Evolutionary conservation across 1,139 yeast species (phyloP), one percentile per base, ranked within the genome.

Genomic region (Sugiyamaella sp.): DNA sequence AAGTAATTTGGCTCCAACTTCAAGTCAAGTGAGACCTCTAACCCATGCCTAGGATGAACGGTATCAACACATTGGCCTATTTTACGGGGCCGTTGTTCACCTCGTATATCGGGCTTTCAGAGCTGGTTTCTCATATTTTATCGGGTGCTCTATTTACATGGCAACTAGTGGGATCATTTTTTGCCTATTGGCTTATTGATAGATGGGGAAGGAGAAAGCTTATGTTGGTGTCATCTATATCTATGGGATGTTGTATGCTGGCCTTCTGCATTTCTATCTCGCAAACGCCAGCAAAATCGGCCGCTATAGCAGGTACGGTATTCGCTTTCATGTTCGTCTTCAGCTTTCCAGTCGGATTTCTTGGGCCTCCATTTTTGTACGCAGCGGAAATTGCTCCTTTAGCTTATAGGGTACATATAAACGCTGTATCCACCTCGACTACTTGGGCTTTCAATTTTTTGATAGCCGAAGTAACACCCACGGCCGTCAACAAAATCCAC

Each of bases 331-430:
- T 38, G 20, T 50, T 40, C 19, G n/a, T 37, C 6, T 47, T 47
- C 35, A 38, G 29, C 44, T 51, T 51, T 29, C 53, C 53, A 2
- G 44, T 46, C 6, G 53, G 53, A 10, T 38, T 51, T 6, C 27
- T 51, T 16, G 29, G 20, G 3, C 25, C 43, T 8, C 53, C 53
- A 29, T 51, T 46, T 33, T 72, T 80, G 49, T 80, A 80, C 73
- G 74, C 79, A 76, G 79, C 69, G 1, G 74, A 71, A 67, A 74
- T 81, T 50, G 77, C 81, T 79, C 80, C 81, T 56, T 74, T 80
- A 42, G 74, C 78, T 65, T 78, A 82, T 45, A 78, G 86, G 71
- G 79, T 83, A 47, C 76, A 78, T 49, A 82, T 81, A 47, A 72
- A 80, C 47, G 85, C 82, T 24, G 69, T 79, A 43, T 59, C 57